Base-by-base conservation (phyloP, 2,329 filamentous ascomycete species). In the Pseudogymnoascus sp. region DNA sequence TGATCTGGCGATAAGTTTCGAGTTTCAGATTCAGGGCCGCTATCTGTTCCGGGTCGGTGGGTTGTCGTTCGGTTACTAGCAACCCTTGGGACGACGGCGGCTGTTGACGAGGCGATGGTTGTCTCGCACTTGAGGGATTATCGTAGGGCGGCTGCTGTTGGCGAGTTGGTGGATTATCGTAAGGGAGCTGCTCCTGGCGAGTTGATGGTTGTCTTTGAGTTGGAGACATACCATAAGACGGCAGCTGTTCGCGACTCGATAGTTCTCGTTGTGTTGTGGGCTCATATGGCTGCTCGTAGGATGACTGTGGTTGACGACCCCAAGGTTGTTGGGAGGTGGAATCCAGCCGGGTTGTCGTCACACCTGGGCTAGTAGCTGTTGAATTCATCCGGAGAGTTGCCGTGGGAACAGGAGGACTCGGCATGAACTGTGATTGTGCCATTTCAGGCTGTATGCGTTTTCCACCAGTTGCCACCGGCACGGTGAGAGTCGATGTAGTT, bases 1-100 rank as follows among this genome's bases (percentile, higher is more conserved):
- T 57, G 51, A 57, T 57, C 51, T 57, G 51, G 51, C 28, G 51
- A 16, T 57, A 57, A n/a, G 51, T 28, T 21, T 57, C 51, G 8
- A 57, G 51, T 11, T 57, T 57, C 10, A 57, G n/a, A 34, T 34
- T 57, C 16, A 57, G n/a, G n/a, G 51, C 51, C 16, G 51, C 51
- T n/a, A 57, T 57, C 51, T 57, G n/a, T 4, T 57, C 51, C 13
- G 28, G 16, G 2, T 34, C 51, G 28, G 28, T 57, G 51, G 28
- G 28, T 14, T 6, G n/a, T 1, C n/a, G 51, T 34, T n/a, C 6
- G 21, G n/a, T 31, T 19, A 19, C 51, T 21, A 57, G 16, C 11
- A 57, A 16, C 28, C 51, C 51, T 19, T 21, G 51, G n/a, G 51
- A 57, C 16, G 51, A 36, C 5, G 51, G n/a, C n/a, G n/a, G n/a